phyloP scores from a whole-genome alignment of 306 rosid genomes.

The Castanopsis chinensis region DNA sequence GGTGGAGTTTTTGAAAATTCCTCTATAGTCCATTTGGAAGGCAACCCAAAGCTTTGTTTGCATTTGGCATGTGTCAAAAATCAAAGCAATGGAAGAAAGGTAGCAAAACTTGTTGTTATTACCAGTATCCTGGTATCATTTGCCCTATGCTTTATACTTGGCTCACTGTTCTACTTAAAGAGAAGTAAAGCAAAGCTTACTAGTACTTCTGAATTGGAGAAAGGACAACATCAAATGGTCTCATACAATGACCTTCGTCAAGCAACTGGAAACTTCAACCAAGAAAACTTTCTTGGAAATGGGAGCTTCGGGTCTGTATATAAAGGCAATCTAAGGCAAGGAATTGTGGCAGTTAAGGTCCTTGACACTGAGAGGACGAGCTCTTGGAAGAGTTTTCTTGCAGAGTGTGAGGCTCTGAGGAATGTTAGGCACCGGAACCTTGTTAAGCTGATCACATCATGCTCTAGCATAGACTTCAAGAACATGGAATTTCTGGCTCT shows the following conservation, averaged over 20 bases:
- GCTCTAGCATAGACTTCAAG: slow-evolving; percentile 64
- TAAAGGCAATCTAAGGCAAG: slow-evolving; percentile 49
- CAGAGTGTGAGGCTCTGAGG: slow-evolving; percentile 70
- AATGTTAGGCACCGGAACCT: slow-evolving; percentile 67
- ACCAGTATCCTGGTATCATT: slow-evolving; percentile 20
- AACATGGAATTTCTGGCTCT: slow-evolving; percentile 65
- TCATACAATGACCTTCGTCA: slow-evolving; percentile 55
- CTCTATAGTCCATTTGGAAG: slow-evolving; percentile 52
- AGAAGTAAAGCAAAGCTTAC: slow-evolving; percentile 23
- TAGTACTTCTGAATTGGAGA: slow-evolving; percentile 7
- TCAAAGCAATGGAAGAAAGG: slow-evolving; percentile 20
- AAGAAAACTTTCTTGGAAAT: slow-evolving; percentile 44
- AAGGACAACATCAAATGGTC: slow-evolving; percentile 42
- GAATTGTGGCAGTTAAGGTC: slow-evolving; percentile 63
- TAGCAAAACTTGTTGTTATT: slow-evolving; percentile 18
- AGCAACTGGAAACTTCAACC: slow-evolving; percentile 58
- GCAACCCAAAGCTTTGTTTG: slow-evolving; percentile 57
- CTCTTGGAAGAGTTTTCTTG: slow-evolving; percentile 62
- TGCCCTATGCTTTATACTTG: slow-evolving; percentile 32
- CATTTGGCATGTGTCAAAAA: slow-evolving; percentile 25
- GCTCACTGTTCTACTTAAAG: slow-evolving; percentile 29
- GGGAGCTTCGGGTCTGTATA: slow-evolving; percentile 74
- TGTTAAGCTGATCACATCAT: slow-evolving; percentile 66
- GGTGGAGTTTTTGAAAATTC: slow-evolving; percentile 48
- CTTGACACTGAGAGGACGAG: slow-evolving; percentile 42